phyloP scores from a whole-genome alignment of 257 asterid species.

The Handroanthus guayacan region DNA sequence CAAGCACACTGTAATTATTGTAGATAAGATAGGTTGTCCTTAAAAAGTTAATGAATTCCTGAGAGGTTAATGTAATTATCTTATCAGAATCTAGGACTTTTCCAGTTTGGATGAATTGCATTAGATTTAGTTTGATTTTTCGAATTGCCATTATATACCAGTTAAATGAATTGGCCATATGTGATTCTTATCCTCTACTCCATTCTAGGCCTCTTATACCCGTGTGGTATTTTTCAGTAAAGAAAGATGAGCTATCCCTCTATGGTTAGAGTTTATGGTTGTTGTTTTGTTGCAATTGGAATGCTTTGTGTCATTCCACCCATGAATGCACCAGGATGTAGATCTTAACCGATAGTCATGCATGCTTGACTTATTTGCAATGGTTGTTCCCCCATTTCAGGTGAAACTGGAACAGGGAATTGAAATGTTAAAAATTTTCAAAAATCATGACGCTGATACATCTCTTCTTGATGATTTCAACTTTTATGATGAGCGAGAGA shows the following conservation, averaged over 20 bases:
- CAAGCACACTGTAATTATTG: background rate
- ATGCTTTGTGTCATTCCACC: background rate
- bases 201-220: background rate
- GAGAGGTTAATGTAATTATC: constrained; percentile 11
- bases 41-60: background rate
- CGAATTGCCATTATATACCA: constrained; percentile 3
- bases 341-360: constrained; percentile 7
- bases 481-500: constrained; percentile 90
- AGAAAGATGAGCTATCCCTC: constrained; percentile 1
- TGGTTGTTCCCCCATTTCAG: constrained; percentile 49
- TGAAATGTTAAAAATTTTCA: constrained; percentile 90
- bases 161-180: background rate
- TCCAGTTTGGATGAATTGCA: background rate
- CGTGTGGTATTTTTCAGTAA: background rate
- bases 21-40: background rate
- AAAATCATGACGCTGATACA: constrained; percentile 83
- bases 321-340: background rate
- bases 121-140: background rate
- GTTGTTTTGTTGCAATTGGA: background rate
- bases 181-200: background rate
- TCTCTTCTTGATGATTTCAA: constrained; percentile 91
- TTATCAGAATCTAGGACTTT: background rate
- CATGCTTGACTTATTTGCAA: constrained; percentile 21
- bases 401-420: constrained; percentile 90
- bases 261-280: background rate